Evolutionary conservation across 345 rosid species (phyloP).

Genomic region (Hibiscus tridactylites): DNA sequence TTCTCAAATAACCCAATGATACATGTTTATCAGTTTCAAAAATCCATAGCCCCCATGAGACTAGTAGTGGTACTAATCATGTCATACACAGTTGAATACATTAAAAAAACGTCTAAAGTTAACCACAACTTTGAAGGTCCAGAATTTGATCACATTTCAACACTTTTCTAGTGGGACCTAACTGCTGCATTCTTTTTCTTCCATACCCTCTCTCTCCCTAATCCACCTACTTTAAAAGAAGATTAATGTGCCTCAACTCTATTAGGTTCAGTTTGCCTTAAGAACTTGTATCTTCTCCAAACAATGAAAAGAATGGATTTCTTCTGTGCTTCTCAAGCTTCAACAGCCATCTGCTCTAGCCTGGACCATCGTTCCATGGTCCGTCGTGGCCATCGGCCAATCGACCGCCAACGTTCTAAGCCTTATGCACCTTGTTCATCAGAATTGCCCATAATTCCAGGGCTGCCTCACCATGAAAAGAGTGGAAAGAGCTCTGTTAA

Average conservation of each 20-base stretch:
- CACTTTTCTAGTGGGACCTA: conserved; percentile 18
- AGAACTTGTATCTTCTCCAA: conserved; percentile 7
- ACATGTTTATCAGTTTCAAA: neutral
- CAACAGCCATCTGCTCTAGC: conserved; percentile 66
- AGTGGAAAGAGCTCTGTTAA: conserved; percentile 22
- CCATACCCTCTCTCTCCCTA: neutral
- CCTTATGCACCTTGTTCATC: conserved; percentile 37
- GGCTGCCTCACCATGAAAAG: conserved; percentile 20
- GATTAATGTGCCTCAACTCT: conserved; percentile 10
- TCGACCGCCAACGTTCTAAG: conserved; percentile 22
- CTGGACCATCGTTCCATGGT: conserved; percentile 38
- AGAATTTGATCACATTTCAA: conserved; percentile 20
- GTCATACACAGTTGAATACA: conserved; percentile 7
- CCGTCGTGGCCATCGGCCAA: conserved; percentile 31
- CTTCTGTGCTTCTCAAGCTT: conserved; percentile 74
- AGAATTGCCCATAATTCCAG: conserved; percentile 35
- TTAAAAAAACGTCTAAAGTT: conserved; percentile 13
- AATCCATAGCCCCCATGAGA: neutral
- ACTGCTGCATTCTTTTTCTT: neutral
- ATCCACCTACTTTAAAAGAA: conserved; percentile 18
- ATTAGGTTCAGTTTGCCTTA: neutral
- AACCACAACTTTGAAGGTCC: conserved; percentile 22
- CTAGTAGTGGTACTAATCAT: conserved; percentile 24
- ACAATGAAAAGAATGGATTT: conserved; percentile 61
- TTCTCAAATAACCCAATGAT: neutral